Percentiles rank a stretch among this genome's conserved stretches.
Evolutionary conservation across 192 early-diverging fungal species (phyloP).

Genomic region (Coemansia sp.): DNA sequence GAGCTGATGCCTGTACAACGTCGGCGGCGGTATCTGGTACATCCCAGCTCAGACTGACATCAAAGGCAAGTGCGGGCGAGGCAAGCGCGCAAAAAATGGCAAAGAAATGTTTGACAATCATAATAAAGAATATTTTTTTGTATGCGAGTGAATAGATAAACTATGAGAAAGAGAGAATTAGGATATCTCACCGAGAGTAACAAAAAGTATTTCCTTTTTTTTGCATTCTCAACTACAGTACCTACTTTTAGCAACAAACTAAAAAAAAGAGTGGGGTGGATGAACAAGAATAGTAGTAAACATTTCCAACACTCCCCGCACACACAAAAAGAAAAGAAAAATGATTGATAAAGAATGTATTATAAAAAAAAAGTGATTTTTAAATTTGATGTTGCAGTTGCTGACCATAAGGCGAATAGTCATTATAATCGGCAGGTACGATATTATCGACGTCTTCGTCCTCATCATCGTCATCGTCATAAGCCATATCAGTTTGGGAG

Average conservation of each 20-base stretch:
- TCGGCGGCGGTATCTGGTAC: slow-evolving; percentile 38
- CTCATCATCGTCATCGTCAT: slow-evolving; percentile 39
- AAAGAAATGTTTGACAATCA: background rate
- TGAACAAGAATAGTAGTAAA: background rate
- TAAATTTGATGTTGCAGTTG: slow-evolving; percentile 1
- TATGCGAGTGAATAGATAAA: background rate
- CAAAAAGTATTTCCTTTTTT: too few species aligned
- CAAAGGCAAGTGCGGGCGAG: slow-evolving; percentile 9
- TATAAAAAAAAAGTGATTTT: background rate
- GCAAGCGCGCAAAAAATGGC: background rate
- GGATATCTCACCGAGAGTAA: background rate
- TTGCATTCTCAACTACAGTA: background rate
- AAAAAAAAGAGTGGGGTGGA: background rate
- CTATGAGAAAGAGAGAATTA: background rate
- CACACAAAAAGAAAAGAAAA: too few species aligned
- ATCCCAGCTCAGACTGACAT: slow-evolving; percentile 45
- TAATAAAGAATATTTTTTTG: background rate
- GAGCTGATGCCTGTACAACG: slow-evolving; percentile 42
- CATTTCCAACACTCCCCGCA: background rate
- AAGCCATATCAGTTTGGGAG: slow-evolving; percentile 52
- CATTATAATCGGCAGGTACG: slow-evolving; percentile 12
- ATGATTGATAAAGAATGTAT: background rate
- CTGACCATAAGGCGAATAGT: slow-evolving; percentile 10
- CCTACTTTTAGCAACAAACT: background rate
- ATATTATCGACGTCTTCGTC: slow-evolving; percentile 12